A percentile compares a stretch with the other conserved stretches of the same genome.
These are phyloP conservation scores for Coffea humblotiana DNA, from an alignment of 305 asterid genomes.

Conservation along the genomic window DNA sequence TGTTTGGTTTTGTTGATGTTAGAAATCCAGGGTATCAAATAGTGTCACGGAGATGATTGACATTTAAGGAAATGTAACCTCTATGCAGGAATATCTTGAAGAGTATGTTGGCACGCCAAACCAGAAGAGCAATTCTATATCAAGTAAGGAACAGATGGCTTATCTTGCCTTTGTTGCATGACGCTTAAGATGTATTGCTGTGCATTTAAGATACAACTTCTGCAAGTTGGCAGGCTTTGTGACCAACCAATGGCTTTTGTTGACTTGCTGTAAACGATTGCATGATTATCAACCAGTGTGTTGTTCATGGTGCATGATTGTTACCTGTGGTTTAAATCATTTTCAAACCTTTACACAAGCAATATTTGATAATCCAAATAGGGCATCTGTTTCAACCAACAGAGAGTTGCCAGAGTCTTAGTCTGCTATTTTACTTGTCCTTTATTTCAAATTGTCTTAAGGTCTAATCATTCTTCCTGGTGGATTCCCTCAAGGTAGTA, in stretches of 20 bases:
- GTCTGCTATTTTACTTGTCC: not conserved
- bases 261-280: not conserved
- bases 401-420: not conserved
- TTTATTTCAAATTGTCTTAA: not conserved
- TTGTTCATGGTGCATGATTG: not conserved
- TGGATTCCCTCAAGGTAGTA: not conserved
- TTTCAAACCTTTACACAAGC: not conserved
- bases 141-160: slow-evolving; percentile 55
- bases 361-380: not conserved
- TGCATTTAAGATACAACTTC: not conserved
- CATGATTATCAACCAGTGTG: not conserved
- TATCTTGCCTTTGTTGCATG: not conserved
- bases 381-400: not conserved
- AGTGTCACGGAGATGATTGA: slow-evolving; percentile 8
- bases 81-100: slow-evolving; percentile 79
- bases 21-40: not conserved
- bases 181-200: not conserved
- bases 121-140: slow-evolving; percentile 79
- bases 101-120: slow-evolving; percentile 66
- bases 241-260: not conserved
- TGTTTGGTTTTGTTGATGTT: not conserved
- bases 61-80: slow-evolving; percentile 2
- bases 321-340: not conserved
- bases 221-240: not conserved
- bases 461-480: not conserved